Evolutionary conservation across 306 rosid genomes (phyloP), one percentile per base, ranked within the genome.

Genomic region (Ochetophila trinervis): DNA sequence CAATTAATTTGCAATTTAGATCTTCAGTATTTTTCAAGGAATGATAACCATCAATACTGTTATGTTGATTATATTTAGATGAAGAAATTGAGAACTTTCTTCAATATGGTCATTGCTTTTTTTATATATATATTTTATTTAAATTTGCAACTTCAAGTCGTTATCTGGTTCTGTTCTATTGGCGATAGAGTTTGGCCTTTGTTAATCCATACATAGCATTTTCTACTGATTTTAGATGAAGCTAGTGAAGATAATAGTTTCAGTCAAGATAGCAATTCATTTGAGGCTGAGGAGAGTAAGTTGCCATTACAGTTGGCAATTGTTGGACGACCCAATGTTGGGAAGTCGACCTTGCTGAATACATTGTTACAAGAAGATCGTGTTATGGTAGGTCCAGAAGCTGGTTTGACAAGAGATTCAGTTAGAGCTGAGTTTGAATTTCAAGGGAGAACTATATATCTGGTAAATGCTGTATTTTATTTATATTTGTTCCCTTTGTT

Each of bases 311-410:
- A 93, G 83, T 73, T 93, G 21, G 98, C 96, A 63, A 93, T 93
- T 63, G 97, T 93, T 15, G 98, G 98, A 82, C 90, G 95, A 58
- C 97, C 97, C 62, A 93, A 93, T 79, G 99, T 90, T 52, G 96
- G 97, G 73, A 93, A 90, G 82, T 90, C 99, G 70, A 93, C 99
- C 75, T 80, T 87, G 71, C 80, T 93, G 55, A 93, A 87, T 69
- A 74, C 90, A n/a, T 71, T 93, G 79, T 76, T 93, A 76, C 97
- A 89, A 78, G 89, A 90, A 80, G 86, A 93, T 14, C 98, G 98
- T 10, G 98, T 89, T 72, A 80, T 93, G 76, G 97, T 89, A 76
- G 97, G 98, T 44, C 97, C 98, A 12, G 98, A 93, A 83, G 91
- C 95, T 76, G 98, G 98, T 71, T 72, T 93, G 60, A 93, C 98